Evolutionary conservation across 179 eudicot genomes (phyloP).

Genomic region (Sideroxylon spinosum): DNA sequence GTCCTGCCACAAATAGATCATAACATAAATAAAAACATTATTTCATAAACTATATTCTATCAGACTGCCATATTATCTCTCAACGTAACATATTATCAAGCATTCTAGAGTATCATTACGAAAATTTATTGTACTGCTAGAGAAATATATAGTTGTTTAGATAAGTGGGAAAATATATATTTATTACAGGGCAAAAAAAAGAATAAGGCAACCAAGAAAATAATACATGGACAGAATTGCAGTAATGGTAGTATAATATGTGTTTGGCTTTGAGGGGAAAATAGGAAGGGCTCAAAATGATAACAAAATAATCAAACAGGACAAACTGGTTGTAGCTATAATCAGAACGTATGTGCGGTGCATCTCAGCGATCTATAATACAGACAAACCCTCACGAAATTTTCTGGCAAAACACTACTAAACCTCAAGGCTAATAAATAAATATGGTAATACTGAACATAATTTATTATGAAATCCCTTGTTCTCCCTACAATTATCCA

Average conservation of each 20-base stretch:
- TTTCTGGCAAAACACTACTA: background rate
- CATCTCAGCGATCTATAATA: background rate
- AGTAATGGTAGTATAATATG: background rate
- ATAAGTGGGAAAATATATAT: too few relatives aligned
- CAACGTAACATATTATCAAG: background rate
- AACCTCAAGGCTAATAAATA: background rate
- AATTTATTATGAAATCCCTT: background rate
- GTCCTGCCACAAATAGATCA: conserved; percentile 49
- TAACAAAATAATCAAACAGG: background rate
- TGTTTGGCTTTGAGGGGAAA: background rate
- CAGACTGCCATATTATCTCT: background rate
- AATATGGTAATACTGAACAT: background rate
- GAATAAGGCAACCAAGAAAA: background rate
- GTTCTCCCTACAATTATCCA: background rate
- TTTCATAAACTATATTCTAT: background rate
- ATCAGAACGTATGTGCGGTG: background rate
- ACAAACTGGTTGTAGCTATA: background rate
- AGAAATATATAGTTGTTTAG: background rate
- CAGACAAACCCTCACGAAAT: background rate
- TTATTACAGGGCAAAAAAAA: background rate
- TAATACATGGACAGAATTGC: background rate
- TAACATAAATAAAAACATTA: background rate
- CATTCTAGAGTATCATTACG: background rate
- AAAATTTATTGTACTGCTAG: background rate
- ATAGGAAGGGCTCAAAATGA: background rate